phyloP scores from a whole-genome alignment of 441 rosid species.

The Gossypium davidsonii region DNA sequence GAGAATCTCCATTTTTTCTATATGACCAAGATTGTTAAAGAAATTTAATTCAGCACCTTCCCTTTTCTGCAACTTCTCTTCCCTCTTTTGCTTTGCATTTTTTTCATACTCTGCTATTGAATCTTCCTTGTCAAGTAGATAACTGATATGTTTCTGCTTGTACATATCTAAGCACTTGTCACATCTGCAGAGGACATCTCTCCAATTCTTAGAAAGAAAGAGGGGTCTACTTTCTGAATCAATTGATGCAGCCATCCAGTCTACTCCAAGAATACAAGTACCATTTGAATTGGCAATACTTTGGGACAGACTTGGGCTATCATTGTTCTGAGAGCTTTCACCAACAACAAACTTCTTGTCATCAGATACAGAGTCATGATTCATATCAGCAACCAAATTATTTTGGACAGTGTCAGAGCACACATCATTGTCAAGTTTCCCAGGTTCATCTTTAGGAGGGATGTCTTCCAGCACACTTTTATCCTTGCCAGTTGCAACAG shows the following conservation, averaged over 20 bases:
- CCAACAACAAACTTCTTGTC: conserved; percentile 22
- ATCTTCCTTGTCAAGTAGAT: conserved; percentile 72
- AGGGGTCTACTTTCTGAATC: conserved; percentile 47
- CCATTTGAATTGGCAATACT: conserved; percentile 14
- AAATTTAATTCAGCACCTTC: conserved; percentile 63
- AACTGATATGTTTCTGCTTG: conserved; percentile 47
- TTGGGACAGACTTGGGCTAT: conserved; percentile 18
- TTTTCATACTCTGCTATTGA: conserved; percentile 83
- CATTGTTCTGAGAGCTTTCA: conserved; percentile 45
- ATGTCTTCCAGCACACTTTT: conserved; percentile 40
- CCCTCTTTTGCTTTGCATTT: conserved; percentile 79
- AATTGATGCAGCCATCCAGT: conserved; percentile 17
- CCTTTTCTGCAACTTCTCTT: conserved; percentile 76
- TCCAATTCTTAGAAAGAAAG: conserved; percentile 78
- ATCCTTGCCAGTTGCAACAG: conserved; percentile 32
- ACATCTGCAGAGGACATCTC: conserved; percentile 74
- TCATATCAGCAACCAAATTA: conserved; percentile 10
- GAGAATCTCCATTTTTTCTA: conserved; percentile 85
- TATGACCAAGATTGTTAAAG: conserved; percentile 68
- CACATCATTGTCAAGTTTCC: conserved; percentile 33
- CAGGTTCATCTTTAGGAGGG: conserved; percentile 29
- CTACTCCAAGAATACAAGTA: conserved; percentile 41
- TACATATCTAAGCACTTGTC: conserved; percentile 60
- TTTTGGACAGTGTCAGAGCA: conserved; percentile 19
- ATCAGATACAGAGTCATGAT: conserved; percentile 18